phyloP scores from a whole-genome alignment of 768 basidiomycete species.

The Auriscalpium microsporum region DNA sequence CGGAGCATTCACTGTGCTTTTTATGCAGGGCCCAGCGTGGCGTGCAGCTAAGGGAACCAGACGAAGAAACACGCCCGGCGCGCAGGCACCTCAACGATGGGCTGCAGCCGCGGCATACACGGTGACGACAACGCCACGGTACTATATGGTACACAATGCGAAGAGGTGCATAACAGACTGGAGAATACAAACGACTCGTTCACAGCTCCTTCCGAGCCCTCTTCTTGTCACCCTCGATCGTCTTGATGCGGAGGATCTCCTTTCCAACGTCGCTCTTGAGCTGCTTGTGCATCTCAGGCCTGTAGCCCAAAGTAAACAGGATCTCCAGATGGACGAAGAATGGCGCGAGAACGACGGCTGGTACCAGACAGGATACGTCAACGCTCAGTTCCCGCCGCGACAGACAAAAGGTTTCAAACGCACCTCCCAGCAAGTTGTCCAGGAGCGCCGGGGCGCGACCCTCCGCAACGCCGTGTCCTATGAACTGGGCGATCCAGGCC shows the following conservation, averaged over 20 bases:
- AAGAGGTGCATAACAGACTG: no score
- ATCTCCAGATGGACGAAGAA: slow-evolving; percentile 95
- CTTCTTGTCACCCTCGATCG: slow-evolving; percentile 51
- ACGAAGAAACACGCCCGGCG: no score
- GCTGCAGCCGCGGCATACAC: no score
- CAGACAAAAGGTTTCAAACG: neutral
- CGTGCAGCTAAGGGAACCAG: no score
- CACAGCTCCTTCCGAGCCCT: slow-evolving; percentile 29
- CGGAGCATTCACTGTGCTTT: no score
- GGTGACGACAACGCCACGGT: no score
- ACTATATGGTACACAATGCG: no score
- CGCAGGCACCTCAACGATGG: no score
- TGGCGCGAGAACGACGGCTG: slow-evolving; percentile 86
- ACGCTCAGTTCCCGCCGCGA: no score
- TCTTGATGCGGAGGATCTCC: slow-evolving; percentile 65
- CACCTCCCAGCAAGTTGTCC: slow-evolving; percentile 85
- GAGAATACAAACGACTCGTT: no score
- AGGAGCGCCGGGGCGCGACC: slow-evolving; percentile 81
- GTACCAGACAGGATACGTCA: neutral
- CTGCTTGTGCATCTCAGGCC: slow-evolving; percentile 64
- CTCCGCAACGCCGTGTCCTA: slow-evolving; percentile 84
- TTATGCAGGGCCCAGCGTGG: no score
- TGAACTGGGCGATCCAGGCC: slow-evolving; percentile 90
- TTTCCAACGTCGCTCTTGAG: slow-evolving; percentile 68
- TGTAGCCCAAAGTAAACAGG: slow-evolving; percentile 76